Conservation (phyloP, 768 basidiomycete genomes). For the Trametes villosa region DNA sequence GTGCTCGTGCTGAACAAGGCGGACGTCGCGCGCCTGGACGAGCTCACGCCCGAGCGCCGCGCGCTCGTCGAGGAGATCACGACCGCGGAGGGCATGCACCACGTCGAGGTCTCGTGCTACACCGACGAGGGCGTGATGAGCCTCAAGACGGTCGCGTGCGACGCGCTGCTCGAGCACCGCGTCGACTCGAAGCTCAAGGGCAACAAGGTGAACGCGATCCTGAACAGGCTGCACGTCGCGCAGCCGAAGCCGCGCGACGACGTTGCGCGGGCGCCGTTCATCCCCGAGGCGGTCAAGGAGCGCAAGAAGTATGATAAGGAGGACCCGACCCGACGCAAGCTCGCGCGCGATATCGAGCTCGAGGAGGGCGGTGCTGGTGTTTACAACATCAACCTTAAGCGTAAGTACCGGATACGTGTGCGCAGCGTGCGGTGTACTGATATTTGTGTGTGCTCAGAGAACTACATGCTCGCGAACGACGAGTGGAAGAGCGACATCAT, state of each 20-base stretch:
- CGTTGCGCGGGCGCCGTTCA: constrained; percentile 83
- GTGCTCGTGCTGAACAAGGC: constrained; percentile 98
- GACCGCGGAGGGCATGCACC: constrained; percentile 67
- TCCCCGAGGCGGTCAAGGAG: constrained; percentile 81
- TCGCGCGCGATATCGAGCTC: constrained; percentile 82
- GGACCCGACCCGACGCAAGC: constrained; percentile 73
- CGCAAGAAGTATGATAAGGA: constrained; percentile 84
- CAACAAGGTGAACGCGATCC: constrained; percentile 87
- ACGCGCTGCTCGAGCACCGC: constrained; percentile 91
- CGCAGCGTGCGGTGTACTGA: background rate
- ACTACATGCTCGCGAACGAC: constrained; percentile 85
- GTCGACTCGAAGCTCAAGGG: constrained; percentile 95
- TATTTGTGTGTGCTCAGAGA: constrained; percentile 56
- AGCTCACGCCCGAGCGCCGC: constrained; percentile 75
- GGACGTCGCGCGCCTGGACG: constrained; percentile 87
- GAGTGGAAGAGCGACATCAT: constrained; percentile 96
- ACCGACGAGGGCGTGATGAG: constrained; percentile 98
- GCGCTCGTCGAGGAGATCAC: constrained; percentile 89
- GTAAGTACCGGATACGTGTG: constrained; percentile 50
- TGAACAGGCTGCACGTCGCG: constrained; percentile 96
- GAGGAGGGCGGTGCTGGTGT: constrained; percentile 91
- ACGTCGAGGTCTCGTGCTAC: constrained; percentile 89
- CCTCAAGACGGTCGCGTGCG: constrained; percentile 94
- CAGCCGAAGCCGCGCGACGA: constrained; percentile 90
- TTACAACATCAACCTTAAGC: constrained; percentile 87